Conservation (phyloP, 163 green algal genomes). For the Scenedesmus sp. region DNA sequence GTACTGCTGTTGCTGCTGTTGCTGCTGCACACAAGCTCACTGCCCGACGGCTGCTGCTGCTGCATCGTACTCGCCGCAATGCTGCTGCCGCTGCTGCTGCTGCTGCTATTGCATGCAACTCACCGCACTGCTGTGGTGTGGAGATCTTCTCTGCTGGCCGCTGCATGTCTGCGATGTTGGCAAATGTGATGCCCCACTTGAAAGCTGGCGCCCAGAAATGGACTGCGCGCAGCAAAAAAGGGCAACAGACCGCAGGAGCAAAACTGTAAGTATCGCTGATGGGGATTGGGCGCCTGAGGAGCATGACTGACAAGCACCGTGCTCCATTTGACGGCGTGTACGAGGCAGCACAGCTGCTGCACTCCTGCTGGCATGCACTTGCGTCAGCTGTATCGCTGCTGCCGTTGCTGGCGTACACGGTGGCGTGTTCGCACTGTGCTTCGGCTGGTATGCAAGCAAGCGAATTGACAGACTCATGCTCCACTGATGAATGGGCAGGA, state of each 20-base stretch:
- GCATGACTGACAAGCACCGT: no score
- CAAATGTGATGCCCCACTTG: slow-evolving; percentile 98
- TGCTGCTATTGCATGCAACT: neutral
- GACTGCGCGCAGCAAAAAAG: slow-evolving; percentile 56
- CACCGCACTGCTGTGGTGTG: slow-evolving; percentile 88
- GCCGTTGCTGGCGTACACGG: no score
- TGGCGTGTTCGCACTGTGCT: no score
- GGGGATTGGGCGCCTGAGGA: no score
- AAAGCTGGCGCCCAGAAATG: slow-evolving; percentile 98
- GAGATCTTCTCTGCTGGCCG: slow-evolving; percentile 90
- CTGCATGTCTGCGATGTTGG: slow-evolving; percentile 97
- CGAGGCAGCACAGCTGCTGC: no score
- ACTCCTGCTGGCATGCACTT: no score
- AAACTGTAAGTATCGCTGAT: no score
- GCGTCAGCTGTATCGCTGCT: no score
- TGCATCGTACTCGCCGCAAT: slow-evolving; percentile 58
- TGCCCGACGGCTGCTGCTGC: neutral
- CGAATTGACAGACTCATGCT: no score
- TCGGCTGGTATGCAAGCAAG: no score
- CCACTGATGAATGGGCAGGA: no score
- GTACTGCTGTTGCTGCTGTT: neutral
- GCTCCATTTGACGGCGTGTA: no score
- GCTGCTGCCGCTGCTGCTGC: slow-evolving; percentile 70
- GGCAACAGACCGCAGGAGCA: slow-evolving; percentile 1
- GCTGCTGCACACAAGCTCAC: neutral